Base-by-base conservation (phyloP, 106 monocot species). In the Acorus calamus region DNA sequence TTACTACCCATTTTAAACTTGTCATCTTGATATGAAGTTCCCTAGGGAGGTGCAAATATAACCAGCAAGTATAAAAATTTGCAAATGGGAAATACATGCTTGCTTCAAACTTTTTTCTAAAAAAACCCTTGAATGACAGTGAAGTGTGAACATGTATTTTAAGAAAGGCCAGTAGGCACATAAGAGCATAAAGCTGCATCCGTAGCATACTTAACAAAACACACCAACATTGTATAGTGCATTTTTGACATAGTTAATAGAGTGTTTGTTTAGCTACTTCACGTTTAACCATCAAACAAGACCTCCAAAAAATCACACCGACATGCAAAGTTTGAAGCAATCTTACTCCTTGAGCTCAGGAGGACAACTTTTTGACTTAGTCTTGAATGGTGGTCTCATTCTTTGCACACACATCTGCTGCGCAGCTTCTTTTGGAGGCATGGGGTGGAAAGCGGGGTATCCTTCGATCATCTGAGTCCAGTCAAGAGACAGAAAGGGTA, bases 401-500 rank as follows among this genome's bases (percentile, higher is more conserved):
- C 96, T 87, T 70, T 91, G 78, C 53, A 91, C 68, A 69, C 84
- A 91, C 57, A 96, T 82, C 78, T 85, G 63, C 52, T 82, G 84
- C 8, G 77, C 67, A 69, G 76, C 80, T 9, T 87, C 87, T 73
- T 82, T 71, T 28, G 84, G 71, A 50, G 76, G 1, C 56, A 76
- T 91, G 50, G 82, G 82, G 61, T 91, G 84, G 69, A 96, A 96
- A 59, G 84, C 75, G 47, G 82, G 84, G 45, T 58, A 42, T 57
- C 91, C 96, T 73, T 96, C 87, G 65, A 96, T 73, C 96, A 96
- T 91, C 96, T 96, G 66, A 70, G 68, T 14, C 45, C 63, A 77
- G 46, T 66, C 11, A 5, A 59, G 58, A 52, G 61, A 55, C 10
- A 9, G 47, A 11, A 74, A 61, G 43, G 28, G 28, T 28, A 28